Evolutionary conservation across 2,329 filamentous ascomycete species (phyloP).

Genomic region (Emmonsiellopsis sp.): DNA sequence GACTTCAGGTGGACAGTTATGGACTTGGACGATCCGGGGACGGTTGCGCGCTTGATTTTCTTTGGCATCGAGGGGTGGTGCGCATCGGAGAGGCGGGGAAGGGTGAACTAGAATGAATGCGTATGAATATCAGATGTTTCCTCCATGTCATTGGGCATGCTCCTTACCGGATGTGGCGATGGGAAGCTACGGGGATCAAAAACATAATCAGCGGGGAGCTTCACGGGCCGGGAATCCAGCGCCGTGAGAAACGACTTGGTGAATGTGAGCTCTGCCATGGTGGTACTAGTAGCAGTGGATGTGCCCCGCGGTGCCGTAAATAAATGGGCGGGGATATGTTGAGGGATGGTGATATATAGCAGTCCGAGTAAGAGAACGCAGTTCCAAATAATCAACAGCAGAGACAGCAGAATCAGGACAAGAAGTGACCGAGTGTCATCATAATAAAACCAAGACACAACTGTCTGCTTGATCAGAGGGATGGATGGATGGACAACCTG

Average conservation of each 20-base stretch:
- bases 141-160: not conserved
- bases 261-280: slow-evolving; percentile 77
- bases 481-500: no score
- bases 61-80: slow-evolving; percentile 37
- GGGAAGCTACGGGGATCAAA: slow-evolving; percentile 75
- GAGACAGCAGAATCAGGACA: no score
- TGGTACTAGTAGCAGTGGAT: slow-evolving; percentile 8
- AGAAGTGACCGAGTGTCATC: no score
- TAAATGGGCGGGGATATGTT: no score
- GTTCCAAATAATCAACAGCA: no score
- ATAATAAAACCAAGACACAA: no score
- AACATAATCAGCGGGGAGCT: slow-evolving; percentile 82
- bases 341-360: no score
- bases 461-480: no score
- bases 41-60: slow-evolving; percentile 23
- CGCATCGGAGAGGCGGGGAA: slow-evolving; percentile 37
- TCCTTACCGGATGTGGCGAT: slow-evolving; percentile 62
- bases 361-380: no score
- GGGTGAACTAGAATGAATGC: slow-evolving; percentile 31
- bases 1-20: slow-evolving; percentile 36
- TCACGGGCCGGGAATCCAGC: slow-evolving; percentile 68
- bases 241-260: slow-evolving; percentile 72
- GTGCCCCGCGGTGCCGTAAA: not conserved
- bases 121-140: not conserved
- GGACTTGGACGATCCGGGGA: slow-evolving; percentile 33